Evolutionary conservation across 805 yeast species (phyloP), one percentile per base, ranked within the genome.

Genomic region (Candida railenensis): DNA sequence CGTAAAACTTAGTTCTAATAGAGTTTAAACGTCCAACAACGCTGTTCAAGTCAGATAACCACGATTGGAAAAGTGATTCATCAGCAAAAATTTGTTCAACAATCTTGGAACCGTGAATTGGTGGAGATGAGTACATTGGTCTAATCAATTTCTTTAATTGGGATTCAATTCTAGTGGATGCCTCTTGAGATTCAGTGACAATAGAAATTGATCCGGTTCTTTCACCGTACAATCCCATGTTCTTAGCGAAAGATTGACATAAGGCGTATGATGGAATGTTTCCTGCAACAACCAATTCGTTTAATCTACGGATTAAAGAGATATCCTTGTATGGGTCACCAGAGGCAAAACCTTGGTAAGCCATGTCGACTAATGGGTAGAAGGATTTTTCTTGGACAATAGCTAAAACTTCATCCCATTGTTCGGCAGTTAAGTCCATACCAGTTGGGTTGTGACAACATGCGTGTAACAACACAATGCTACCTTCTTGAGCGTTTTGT

Each of bases 361-460:
- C 97, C 83, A 86, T 83, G 72, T 91, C 98, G 51, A 91, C 81
- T 62, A 92, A 74, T 36, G 96, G 96, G 65, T 87, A 78, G 58
- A 88, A 78, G 38, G 77, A 70, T 62, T 80, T 79, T 42, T 73
- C 64, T 55, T 78, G 69, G 36, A 87, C 62, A 30, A 84, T 80
- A 42, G 83, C 81, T 57, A 87, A 74, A 34, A 92, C 87, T 63
- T 77, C 68, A 50, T 78, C 74, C 97, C 96, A 90, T 63, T 91
- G 89, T 52, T 81, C 87, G 22, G 70, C 67, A 15, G 89, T 81
- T 50, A 96, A 94, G 63, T 91, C 97, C 65, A 91, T 82, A 53
- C 97, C 98, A 16, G 97, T 92, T 46, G 98, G 98, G 74, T 91
- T 92, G 73, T 91, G 97, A 59, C 97, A 94, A 64, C 97, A 90